These are phyloP conservation scores for Fusarium denticulatum DNA, from an alignment of 2,329 filamentous ascomycete species.

Conservation along the genomic window DNA sequence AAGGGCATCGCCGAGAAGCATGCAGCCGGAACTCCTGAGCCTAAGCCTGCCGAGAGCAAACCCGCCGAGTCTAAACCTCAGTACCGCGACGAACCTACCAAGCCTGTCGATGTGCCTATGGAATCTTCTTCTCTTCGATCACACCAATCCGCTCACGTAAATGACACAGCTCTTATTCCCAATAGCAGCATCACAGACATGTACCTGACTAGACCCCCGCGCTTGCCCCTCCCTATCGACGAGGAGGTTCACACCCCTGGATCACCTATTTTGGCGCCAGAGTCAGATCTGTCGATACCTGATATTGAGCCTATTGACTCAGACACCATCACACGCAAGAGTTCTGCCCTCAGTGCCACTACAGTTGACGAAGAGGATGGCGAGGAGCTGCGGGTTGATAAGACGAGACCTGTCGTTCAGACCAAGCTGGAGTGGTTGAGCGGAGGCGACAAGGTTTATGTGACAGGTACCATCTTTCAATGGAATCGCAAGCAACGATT, in stretches of 20 bases:
- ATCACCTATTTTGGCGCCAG: slow-evolving; percentile 84
- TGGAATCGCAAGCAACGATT: slow-evolving; percentile 96
- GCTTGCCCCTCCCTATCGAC: slow-evolving; percentile 91
- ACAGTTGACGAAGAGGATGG: slow-evolving; percentile 80
- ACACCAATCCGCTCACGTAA: slow-evolving; percentile 48
- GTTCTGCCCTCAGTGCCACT: slow-evolving; percentile 69
- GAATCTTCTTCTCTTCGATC: slow-evolving; percentile 52
- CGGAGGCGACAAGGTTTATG: slow-evolving; percentile 89
- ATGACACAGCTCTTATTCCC: slow-evolving; percentile 57
- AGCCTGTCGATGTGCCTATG: slow-evolving; percentile 68
- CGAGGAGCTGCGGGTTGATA: slow-evolving; percentile 80
- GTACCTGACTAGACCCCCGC: slow-evolving; percentile 79
- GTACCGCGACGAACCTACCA: slow-evolving; percentile 54
- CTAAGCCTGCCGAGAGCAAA: slow-evolving; percentile 36
- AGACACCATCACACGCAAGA: slow-evolving; percentile 61
- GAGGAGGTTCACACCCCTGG: slow-evolving; percentile 90
- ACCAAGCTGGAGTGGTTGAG: slow-evolving; percentile 87
- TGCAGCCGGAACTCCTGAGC: slow-evolving; percentile 6
- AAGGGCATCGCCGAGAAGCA: slow-evolving; percentile 21
- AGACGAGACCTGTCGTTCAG: slow-evolving; percentile 80
- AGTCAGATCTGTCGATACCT: slow-evolving; percentile 66
- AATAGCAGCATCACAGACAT: slow-evolving; percentile 71
- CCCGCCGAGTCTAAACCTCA: slow-evolving; percentile 24
- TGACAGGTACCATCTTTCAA: slow-evolving; percentile 96
- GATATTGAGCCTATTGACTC: slow-evolving; percentile 63